These are phyloP conservation scores for Taphrina sp. DNA, from an alignment of 1,139 yeast genomes.

Conservation along the genomic window DNA sequence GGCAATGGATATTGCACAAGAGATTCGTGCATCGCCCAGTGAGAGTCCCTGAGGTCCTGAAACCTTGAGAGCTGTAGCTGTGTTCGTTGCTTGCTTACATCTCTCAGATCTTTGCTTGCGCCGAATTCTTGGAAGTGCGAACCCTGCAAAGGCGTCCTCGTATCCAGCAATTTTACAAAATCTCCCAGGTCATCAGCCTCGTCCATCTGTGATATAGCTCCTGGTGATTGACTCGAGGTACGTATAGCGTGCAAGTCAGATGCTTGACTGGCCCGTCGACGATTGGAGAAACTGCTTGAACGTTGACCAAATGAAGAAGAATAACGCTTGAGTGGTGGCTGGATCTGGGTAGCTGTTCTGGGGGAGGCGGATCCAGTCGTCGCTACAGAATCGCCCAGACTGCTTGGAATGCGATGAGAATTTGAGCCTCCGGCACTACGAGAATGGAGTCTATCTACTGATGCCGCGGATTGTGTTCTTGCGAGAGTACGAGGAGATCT, in stretches of 20 bases:
- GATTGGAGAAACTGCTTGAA: constrained; percentile 5
- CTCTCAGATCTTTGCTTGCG: too few species aligned
- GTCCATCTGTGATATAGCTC: constrained; percentile 3
- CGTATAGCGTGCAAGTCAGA: constrained; percentile 10
- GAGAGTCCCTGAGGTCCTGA: constrained; percentile 52
- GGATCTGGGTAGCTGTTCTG: constrained; percentile 2
- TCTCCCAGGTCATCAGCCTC: constrained; percentile 72
- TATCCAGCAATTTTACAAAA: constrained; percentile 75
- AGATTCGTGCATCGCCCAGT: constrained; percentile 48
- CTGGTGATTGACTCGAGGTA: constrained; percentile 21
- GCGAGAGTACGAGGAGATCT: constrained; percentile 33
- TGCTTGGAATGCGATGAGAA: constrained; percentile 7
- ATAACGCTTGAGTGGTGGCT: constrained; percentile 16
- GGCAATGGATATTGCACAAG: constrained; percentile 32
- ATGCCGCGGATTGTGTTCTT: constrained; percentile 7
- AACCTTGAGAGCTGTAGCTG: constrained; percentile 47
- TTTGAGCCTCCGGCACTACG: constrained; percentile 4
- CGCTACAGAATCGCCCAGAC: neutral
- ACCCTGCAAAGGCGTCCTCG: constrained; percentile 36
- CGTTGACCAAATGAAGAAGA: constrained; percentile 24
- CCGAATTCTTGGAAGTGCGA: constrained; percentile 13
- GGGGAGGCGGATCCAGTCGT: constrained; percentile 4
- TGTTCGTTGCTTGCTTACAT: neutral
- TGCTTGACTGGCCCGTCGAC: constrained; percentile 23
- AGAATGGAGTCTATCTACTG: constrained; percentile 16